Base-by-base conservation (phyloP, 2,329 filamentous ascomycete genomes). In the Neopestalotiopsis sp. region DNA sequence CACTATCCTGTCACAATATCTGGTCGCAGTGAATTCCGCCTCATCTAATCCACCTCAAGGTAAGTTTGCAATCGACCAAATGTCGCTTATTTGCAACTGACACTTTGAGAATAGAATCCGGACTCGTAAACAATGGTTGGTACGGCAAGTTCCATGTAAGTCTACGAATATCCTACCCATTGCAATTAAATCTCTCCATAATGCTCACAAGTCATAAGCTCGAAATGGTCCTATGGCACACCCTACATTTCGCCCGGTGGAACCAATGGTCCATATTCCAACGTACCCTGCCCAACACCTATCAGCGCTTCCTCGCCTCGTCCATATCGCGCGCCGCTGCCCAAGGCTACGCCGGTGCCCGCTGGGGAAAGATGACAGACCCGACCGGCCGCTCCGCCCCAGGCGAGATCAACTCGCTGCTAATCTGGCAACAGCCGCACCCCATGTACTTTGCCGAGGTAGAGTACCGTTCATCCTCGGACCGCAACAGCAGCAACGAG, bases 361-460 rank as follows among this genome's bases (percentile, higher is more conserved):
- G 83, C 64, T 82, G 74, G 85, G 85, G 73, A 65, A 88, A 90
- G 73, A 89, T 89, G 87, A 87, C 83, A 10, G 87, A 89, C 73
- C 85, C 86, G 0, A 84, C 82, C 0, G 86, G 87, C 32, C 80
- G 85, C 12, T 86, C 83, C 61, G 85, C 87, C 1, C 88, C 88
- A 0, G 88, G 89, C 2, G 85, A 88, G 71, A 90, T 90, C 74
- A 90, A 90, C 74, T 85, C 84, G 10, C 78, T 90, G 1, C 78
- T 91, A 3, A 86, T 90, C 68, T 90, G 88, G 88, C 88, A 90
- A 72, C 88, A 90, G 72, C 88, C 87, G 7, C 88, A 90, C 74
- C 82, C 85, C 0, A 86, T 90, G 81, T 88, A 87, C 73, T 88
- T 90, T 72, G 88, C 88, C 0, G 87, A 89, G 74, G 77, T 85